Evolutionary conservation across 257 asterid species (phyloP).

Genomic region (Solanum okadae): DNA sequence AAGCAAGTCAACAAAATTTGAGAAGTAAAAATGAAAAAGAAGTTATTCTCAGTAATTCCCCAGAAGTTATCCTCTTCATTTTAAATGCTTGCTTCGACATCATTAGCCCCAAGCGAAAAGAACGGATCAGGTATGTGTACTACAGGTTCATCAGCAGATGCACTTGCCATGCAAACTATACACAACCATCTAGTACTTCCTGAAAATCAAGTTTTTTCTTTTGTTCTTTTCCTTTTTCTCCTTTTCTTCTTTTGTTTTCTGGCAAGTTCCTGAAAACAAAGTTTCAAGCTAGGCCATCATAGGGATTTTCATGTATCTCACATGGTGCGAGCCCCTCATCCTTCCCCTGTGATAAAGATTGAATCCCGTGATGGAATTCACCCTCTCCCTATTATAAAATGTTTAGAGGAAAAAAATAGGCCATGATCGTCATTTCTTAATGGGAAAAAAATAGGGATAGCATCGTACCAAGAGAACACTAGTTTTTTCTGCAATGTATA

Average conservation of each 20-base stretch:
- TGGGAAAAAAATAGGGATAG: background rate
- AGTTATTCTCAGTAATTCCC: background rate
- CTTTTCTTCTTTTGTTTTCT: background rate
- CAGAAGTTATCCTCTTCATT: background rate
- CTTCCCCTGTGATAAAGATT: background rate
- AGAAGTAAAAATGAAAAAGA: background rate
- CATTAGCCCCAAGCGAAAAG: background rate
- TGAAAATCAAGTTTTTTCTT: background rate
- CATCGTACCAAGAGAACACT: background rate
- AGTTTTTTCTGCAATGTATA: background rate
- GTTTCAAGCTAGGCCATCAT: background rate
- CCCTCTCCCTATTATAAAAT: background rate
- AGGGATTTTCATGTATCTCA: background rate
- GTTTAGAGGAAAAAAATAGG: background rate
- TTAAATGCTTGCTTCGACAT: background rate
- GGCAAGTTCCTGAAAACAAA: background rate
- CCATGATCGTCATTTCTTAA: background rate
- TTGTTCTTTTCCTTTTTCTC: background rate
- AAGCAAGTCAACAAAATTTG: background rate
- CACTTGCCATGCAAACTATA: background rate
- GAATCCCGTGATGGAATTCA: background rate
- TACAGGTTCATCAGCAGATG: background rate
- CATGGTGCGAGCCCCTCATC: background rate
- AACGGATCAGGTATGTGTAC: background rate
- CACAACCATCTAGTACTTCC: background rate